Percentiles rank a stretch among this genome's conserved stretches.
phyloP scores from a whole-genome alignment of 1,284 basidiomycete species.

The Heterobasidion irregulare region DNA sequence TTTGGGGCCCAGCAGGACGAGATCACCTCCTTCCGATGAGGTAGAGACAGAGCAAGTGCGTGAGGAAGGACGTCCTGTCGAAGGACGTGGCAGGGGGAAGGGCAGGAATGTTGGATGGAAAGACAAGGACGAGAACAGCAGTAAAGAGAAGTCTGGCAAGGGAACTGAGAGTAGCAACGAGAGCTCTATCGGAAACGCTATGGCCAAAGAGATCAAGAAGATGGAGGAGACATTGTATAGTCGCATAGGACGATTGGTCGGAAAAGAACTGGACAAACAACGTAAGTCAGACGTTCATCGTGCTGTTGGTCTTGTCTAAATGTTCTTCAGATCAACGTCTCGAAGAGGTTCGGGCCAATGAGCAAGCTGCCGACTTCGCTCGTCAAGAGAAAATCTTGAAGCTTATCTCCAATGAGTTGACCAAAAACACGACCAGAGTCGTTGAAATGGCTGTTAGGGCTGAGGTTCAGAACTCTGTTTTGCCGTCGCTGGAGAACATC shows the following conservation, averaged over 20 bases:
- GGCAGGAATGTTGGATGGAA: slow-evolving; percentile 57
- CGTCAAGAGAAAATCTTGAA: slow-evolving; percentile 83
- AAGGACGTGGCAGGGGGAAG: slow-evolving; percentile 34
- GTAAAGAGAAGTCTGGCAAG: slow-evolving; percentile 35
- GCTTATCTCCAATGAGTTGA: slow-evolving; percentile 76
- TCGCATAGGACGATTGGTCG: slow-evolving; percentile 64
- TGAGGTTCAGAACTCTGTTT: slow-evolving; percentile 72
- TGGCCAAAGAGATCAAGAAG: slow-evolving; percentile 70
- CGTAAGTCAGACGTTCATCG: slow-evolving; percentile 36
- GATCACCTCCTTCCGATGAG: slow-evolving; percentile 69
- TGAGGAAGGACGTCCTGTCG: slow-evolving; percentile 32
- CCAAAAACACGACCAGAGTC: slow-evolving; percentile 75
- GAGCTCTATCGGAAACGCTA: slow-evolving; percentile 40
- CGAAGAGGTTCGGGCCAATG: slow-evolving; percentile 67
- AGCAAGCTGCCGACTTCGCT: slow-evolving; percentile 68
- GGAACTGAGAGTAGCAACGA: slow-evolving; percentile 35
- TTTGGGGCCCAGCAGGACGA: slow-evolving; percentile 32
- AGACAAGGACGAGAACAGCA: slow-evolving; percentile 27
- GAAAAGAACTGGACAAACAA: slow-evolving; percentile 82
- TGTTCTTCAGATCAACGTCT: slow-evolving; percentile 58
- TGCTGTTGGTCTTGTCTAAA: slow-evolving; percentile 6
- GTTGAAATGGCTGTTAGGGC: slow-evolving; percentile 78
- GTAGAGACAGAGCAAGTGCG: slow-evolving; percentile 53
- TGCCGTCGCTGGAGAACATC: slow-evolving; percentile 72
- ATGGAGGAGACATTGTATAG: slow-evolving; percentile 71